These are phyloP conservation scores for Penicillium griseofulvum DNA, from an alignment of 2,329 filamentous ascomycete genomes.

Conservation along the genomic window DNA sequence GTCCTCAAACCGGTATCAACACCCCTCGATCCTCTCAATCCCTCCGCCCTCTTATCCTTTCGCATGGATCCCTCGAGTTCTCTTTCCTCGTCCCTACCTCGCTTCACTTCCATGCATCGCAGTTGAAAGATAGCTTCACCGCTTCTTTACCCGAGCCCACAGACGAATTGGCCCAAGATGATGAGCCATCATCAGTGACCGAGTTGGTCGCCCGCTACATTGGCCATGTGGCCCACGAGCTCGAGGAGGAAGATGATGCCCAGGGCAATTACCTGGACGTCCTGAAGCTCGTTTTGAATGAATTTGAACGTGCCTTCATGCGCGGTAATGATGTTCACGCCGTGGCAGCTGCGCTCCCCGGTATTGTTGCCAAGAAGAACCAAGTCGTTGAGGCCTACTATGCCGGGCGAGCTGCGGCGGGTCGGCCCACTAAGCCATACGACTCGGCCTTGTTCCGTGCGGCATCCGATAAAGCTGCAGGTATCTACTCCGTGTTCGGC, in stretches of 20 bases:
- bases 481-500: constrained; percentile 90
- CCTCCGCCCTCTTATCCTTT: constrained; percentile 83
- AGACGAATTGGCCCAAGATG: constrained; percentile 95
- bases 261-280: constrained; percentile 90
- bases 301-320: constrained; percentile 94
- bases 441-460: constrained; percentile 91
- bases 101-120: constrained; percentile 92
- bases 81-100: constrained; percentile 93
- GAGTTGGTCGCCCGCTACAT: constrained; percentile 94
- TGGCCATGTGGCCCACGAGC: constrained; percentile 81
- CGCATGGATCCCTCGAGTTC: constrained; percentile 93
- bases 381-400: constrained; percentile 90
- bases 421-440: constrained; percentile 84
- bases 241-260: constrained; percentile 86
- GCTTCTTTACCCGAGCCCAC: constrained; percentile 83
- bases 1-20: constrained; percentile 91
- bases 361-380: constrained; percentile 90
- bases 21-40: constrained; percentile 93
- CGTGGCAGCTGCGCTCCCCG: constrained; percentile 77
- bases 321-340: constrained; percentile 96
- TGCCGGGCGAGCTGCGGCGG: constrained; percentile 76
- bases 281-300: constrained; percentile 85
- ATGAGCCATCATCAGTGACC: constrained; percentile 93
- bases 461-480: constrained; percentile 76
- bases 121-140: constrained; percentile 87